phyloP scores from a whole-genome alignment of 768 basidiomycete species.

The Grammothele lineata region DNA sequence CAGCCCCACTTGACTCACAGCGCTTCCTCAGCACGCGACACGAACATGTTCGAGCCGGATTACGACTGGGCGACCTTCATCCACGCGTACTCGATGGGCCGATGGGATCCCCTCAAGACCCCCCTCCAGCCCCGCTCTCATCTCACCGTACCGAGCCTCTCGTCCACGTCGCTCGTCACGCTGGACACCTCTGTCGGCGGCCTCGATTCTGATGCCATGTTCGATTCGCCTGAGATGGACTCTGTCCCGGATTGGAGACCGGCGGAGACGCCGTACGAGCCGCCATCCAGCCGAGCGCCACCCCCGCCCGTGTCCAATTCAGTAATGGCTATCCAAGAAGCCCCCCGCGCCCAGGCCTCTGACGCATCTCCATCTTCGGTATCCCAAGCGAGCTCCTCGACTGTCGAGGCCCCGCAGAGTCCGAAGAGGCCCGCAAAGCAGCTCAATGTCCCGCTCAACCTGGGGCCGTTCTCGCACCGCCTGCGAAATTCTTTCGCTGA shows the following conservation, averaged over 20 bases:
- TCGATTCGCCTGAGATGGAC: constrained; percentile 8
- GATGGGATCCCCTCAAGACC: constrained; percentile 74
- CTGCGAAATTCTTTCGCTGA: constrained; percentile 46
- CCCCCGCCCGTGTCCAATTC: background rate
- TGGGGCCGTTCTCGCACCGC: constrained; percentile 30
- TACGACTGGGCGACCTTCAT: constrained; percentile 77
- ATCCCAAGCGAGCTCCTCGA: background rate
- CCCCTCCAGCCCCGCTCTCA: constrained; percentile 52
- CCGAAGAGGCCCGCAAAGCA: constrained; percentile 1
- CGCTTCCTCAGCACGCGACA: constrained; percentile 13
- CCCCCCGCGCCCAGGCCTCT: background rate
- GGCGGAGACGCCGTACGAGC: constrained; percentile 9
- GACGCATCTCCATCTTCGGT: background rate
- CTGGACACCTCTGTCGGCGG: constrained; percentile 6
- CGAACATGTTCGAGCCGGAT: constrained; percentile 25
- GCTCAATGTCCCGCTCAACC: constrained; percentile 17
- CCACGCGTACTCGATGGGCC: constrained; percentile 67
- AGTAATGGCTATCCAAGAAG: background rate
- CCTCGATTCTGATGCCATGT: constrained; percentile 1
- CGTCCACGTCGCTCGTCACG: constrained; percentile 1
- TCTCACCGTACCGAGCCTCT: constrained; percentile 22
- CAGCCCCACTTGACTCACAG: constrained; percentile 9
- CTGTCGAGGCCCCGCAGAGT: background rate
- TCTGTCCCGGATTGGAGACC: constrained; percentile 9
- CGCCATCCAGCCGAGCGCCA: background rate